Evolutionary conservation across 371 early-diverging fungal genomes (phyloP).

Genomic region (Apophysomyces sp.): DNA sequence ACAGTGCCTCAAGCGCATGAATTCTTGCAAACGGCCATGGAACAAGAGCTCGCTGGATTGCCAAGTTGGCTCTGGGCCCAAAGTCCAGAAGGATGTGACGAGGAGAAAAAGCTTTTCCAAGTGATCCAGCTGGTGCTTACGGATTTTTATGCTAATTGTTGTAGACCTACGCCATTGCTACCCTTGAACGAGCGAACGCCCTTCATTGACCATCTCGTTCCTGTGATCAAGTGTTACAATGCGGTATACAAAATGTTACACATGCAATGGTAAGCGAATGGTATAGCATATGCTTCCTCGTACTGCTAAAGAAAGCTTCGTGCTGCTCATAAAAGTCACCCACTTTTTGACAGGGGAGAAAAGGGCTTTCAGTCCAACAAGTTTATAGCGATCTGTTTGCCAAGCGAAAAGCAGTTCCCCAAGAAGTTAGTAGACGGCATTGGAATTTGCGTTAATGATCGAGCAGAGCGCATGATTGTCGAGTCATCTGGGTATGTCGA

Average conservation of each 20-base stretch:
- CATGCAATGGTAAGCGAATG: slow-evolving; percentile 4
- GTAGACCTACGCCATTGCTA: neutral
- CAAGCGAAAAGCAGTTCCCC: neutral
- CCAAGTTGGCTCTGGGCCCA: slow-evolving; percentile 3
- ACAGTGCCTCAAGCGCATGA: neutral
- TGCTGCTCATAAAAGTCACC: neutral
- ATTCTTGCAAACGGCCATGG: neutral
- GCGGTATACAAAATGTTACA: neutral
- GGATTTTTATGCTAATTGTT: no score
- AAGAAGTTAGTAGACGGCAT: slow-evolving; percentile 6
- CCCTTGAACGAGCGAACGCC: neutral
- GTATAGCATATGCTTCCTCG: neutral
- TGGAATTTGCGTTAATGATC: neutral
- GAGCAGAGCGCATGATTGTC: neutral
- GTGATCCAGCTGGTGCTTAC: neutral
- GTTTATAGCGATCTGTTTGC: slow-evolving; percentile 6
- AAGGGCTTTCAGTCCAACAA: slow-evolving; percentile 1
- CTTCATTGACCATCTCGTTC: neutral
- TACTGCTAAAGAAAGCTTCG: no score
- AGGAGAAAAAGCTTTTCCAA: neutral
- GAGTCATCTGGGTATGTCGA: slow-evolving; percentile 4
- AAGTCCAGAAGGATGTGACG: neutral
- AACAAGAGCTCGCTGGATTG: slow-evolving; percentile 1
- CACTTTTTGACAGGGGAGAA: slow-evolving; percentile 7
- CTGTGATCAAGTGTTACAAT: neutral